Base-by-base conservation (phyloP, 768 basidiomycete species). In the Podaxis pistillaris region DNA sequence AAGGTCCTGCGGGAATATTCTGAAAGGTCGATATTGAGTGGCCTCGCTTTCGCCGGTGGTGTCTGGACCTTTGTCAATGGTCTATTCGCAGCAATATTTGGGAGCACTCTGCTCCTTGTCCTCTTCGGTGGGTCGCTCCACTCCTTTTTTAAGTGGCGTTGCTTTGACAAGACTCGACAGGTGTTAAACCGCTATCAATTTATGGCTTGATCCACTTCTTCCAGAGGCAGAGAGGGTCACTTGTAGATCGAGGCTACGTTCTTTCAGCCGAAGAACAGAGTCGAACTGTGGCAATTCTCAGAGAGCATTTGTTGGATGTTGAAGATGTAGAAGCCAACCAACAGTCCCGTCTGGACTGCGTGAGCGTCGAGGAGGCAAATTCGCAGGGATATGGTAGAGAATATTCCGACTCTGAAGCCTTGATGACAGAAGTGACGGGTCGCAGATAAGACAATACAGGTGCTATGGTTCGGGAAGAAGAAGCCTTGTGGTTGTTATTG, bases 41-140 rank as follows among this genome's bases (percentile, higher is more conserved):
- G 65, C 15, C 37, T 63, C 6, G 33, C 65, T 2, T 15, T 44
- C 0, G 24, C 60, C 11, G 65, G 62, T 19, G 58, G 53, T 51
- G 33, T 64, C n/a, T 66, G 65, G 62, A 56, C 65, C 15, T 57
- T 66, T 38, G 2, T 66, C 3, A 55, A 40, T 26, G 62, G 57
- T 52, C 24, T 56, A 7, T 63, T 66, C 53, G 58, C 49, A 44
- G 22, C 52, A 2, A 44, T 66, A 5, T 66, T 66, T 56, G 62
- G 62, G 15, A 60, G 40, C 4, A 44, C 61, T 2, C 24, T 63
- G 24, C 12, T 58, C 2, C 64, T 52, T 15, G 61, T 65, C 22
- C 22, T 55, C 4, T 60, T 62, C 12, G 64, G 64, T 65, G 19
- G 8, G 64, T 36, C 9, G 33, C 1, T 26, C 26, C 26, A 3